Evolutionary conservation across 1,284 basidiomycete genomes (phyloP).

Genomic region (Boletus calvinii): DNA sequence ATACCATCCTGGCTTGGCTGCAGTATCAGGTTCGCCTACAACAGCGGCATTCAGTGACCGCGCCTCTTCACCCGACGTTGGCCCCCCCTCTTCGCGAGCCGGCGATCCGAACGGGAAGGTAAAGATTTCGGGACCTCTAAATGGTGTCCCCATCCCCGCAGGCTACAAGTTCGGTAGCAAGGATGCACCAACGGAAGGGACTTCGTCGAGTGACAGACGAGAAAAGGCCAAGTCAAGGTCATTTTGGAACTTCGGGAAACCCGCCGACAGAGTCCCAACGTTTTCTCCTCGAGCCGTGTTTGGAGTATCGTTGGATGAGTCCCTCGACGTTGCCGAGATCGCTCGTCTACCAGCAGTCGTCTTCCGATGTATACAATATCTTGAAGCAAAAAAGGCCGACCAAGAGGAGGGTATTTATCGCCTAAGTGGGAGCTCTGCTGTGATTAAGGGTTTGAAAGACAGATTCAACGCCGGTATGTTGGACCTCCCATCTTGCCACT

Average conservation of each 20-base stretch:
- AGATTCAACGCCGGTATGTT: slow-evolving; percentile 82
- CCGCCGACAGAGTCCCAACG: slow-evolving; percentile 43
- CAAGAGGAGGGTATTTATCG: slow-evolving; percentile 98
- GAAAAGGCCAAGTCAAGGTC: slow-evolving; percentile 88
- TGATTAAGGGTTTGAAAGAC: slow-evolving; percentile 92
- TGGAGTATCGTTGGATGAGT: slow-evolving; percentile 84
- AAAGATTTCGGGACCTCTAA: slow-evolving; percentile 89
- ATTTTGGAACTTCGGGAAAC: slow-evolving; percentile 83
- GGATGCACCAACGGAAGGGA: slow-evolving; percentile 50
- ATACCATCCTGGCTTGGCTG: slow-evolving; percentile 52
- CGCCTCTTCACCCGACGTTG: slow-evolving; percentile 58
- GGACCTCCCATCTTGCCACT: slow-evolving; percentile 3
- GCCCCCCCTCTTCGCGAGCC: slow-evolving; percentile 32
- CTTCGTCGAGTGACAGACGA: slow-evolving; percentile 59
- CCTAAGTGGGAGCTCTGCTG: slow-evolving; percentile 87
- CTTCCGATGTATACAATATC: slow-evolving; percentile 89
- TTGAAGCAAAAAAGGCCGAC: slow-evolving; percentile 89
- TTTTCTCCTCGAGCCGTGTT: slow-evolving; percentile 78
- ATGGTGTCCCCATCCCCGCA: slow-evolving; percentile 80
- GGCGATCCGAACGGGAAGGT: slow-evolving; percentile 53
- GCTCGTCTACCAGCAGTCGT: slow-evolving; percentile 92
- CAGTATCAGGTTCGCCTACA: slow-evolving; percentile 47
- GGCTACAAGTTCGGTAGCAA: slow-evolving; percentile 87
- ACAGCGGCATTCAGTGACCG: slow-evolving; percentile 47
- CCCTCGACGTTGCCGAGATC: slow-evolving; percentile 85